phyloP scores from a whole-genome alignment of 2,329 filamentous ascomycete genomes.

The Arthrobotrys sphaeroides region DNA sequence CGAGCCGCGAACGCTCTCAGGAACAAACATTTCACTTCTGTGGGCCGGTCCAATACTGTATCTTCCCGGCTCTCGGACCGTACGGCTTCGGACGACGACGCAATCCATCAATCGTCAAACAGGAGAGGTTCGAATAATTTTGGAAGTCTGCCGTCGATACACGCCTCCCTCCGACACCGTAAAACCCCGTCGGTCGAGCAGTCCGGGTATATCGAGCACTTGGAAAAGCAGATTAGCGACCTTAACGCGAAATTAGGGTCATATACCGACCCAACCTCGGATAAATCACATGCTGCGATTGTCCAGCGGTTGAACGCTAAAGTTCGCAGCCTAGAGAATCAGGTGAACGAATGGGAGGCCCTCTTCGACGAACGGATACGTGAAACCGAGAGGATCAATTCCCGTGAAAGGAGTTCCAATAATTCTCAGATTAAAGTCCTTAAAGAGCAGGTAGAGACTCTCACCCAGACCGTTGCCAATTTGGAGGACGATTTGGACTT shows the following conservation, averaged over 20 bases:
- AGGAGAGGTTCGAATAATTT: constrained; percentile 42
- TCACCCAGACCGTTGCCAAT: constrained; percentile 28
- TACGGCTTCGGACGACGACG: constrained; percentile 43
- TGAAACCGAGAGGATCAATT: constrained; percentile 43
- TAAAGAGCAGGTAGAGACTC: constrained; percentile 38
- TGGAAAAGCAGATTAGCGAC: constrained; percentile 49
- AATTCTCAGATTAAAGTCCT: constrained; percentile 37
- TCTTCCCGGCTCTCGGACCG: constrained; percentile 43
- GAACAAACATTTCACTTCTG: constrained; percentile 42
- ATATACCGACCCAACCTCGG: constrained; percentile 50
- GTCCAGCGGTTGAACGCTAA: constrained; percentile 51
- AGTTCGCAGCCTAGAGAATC: constrained; percentile 49
- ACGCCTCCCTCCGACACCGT: constrained; percentile 51
- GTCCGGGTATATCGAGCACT: constrained; percentile 48
- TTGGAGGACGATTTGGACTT: constrained; percentile 50
- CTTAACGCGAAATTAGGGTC: constrained; percentile 45
- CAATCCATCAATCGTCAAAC: constrained; percentile 11
- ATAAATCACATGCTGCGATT: constrained; percentile 51
- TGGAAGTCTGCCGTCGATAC: constrained; percentile 46
- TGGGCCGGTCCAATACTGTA: constrained; percentile 44
- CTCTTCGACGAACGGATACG: constrained; percentile 53
- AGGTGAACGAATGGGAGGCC: constrained; percentile 51
- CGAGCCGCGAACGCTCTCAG: constrained; percentile 43
- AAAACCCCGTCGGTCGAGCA: constrained; percentile 51
- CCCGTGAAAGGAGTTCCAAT: constrained; percentile 37